These are phyloP conservation scores for Ogataea henricii DNA, from an alignment of 805 yeast genomes.

Conservation along the genomic window DNA sequence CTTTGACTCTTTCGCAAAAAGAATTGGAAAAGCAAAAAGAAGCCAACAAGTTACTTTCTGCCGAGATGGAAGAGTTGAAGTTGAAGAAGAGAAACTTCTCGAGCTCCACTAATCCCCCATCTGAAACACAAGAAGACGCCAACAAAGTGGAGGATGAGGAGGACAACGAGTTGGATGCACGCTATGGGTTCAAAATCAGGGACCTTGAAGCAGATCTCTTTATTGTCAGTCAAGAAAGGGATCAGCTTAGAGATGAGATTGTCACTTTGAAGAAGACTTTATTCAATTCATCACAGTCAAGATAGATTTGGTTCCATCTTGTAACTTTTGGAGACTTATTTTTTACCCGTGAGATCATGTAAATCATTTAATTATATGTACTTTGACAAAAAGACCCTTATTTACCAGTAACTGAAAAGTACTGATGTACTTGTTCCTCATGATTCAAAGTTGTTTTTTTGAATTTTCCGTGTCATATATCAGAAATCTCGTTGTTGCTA, in stretches of 20 bases:
- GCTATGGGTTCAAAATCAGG: conserved; percentile 72
- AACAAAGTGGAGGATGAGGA: conserved; percentile 28
- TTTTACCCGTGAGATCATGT: neutral
- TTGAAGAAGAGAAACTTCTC: conserved; percentile 36
- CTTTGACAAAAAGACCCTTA: neutral
- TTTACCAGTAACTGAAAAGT: neutral
- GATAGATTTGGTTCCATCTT: too few relatives aligned
- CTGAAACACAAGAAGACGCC: conserved; percentile 4
- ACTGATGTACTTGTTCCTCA: neutral
- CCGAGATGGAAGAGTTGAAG: conserved; percentile 70
- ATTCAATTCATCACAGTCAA: conserved; percentile 14
- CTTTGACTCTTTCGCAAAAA: conserved; percentile 70
- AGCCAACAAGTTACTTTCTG: conserved; percentile 52
- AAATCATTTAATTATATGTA: neutral
- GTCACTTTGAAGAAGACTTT: conserved; percentile 60
- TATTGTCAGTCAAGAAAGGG: conserved; percentile 81
- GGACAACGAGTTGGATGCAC: conserved; percentile 45
- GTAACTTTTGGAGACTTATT: neutral
- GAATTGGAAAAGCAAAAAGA: conserved; percentile 67
- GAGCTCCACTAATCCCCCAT: conserved; percentile 5
- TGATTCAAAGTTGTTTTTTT: neutral
- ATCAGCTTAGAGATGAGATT: conserved; percentile 67
- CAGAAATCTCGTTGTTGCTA: conserved; percentile 12
- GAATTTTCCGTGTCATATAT: neutral
- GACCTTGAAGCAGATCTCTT: conserved; percentile 84